phyloP scores from a whole-genome alignment of 1,284 basidiomycete species.

The Golubevia sp. region DNA sequence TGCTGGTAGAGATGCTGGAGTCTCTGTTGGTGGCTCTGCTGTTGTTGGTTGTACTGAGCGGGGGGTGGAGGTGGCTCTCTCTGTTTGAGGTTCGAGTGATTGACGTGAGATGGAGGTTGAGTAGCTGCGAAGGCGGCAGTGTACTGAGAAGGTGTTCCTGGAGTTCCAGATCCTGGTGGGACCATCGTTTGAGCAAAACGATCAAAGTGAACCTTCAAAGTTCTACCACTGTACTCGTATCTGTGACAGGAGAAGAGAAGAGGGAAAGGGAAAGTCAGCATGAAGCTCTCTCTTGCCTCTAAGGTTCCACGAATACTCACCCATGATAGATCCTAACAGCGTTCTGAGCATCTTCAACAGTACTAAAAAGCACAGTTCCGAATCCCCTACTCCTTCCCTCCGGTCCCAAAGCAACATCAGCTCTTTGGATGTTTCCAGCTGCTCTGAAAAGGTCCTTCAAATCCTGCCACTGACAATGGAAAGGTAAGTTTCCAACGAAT shows the following conservation, averaged over 20 bases:
- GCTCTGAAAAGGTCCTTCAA: constrained; percentile 60
- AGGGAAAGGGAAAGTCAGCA: neutral
- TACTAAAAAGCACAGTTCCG: constrained; percentile 88
- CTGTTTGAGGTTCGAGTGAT: constrained; percentile 20
- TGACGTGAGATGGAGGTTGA: constrained; percentile 39
- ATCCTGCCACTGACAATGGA: constrained; percentile 61
- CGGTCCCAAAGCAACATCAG: constrained; percentile 87
- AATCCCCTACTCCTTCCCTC: constrained; percentile 91
- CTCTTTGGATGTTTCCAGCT: constrained; percentile 78
- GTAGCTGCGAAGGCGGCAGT: constrained; percentile 28
- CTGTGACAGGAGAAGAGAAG: constrained; percentile 62
- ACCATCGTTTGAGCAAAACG: constrained; percentile 29
- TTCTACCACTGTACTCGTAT: constrained; percentile 82
- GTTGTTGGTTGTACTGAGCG: constrained; percentile 4
- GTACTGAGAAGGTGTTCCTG: constrained; percentile 53
- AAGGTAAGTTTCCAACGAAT: constrained; percentile 57
- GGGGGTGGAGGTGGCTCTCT: neutral
- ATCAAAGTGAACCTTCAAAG: constrained; percentile 84
- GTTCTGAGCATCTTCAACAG: constrained; percentile 78
- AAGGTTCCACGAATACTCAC: too few species aligned
- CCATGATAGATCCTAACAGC: constrained; percentile 60
- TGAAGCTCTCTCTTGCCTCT: too few species aligned
- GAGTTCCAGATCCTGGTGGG: constrained; percentile 15
- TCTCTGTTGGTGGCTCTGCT: constrained; percentile 18
- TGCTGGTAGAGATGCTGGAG: constrained; percentile 6